phyloP scores from a whole-genome alignment of 2,329 filamentous ascomycete species.

The Phialocephala sp. region DNA sequence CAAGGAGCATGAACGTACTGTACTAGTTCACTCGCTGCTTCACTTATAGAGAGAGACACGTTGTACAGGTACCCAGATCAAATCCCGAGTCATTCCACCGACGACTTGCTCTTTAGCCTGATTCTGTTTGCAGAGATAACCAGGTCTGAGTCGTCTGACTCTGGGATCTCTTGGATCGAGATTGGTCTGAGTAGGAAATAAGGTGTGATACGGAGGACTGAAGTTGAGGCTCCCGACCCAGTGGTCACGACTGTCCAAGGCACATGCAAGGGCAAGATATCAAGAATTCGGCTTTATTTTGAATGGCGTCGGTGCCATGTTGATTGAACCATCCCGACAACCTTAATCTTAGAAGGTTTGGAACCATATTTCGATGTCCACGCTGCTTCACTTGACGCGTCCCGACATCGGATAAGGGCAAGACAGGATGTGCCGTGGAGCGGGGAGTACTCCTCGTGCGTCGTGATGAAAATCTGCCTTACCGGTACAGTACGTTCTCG shows the following conservation, averaged over 20 bases:
- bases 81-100: neutral
- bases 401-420: neutral
- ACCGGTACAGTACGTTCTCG: neutral
- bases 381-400: neutral
- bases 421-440: neutral
- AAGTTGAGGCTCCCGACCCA: neutral
- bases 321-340: constrained; percentile 1
- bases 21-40: neutral
- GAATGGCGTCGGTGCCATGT: neutral
- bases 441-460: no score
- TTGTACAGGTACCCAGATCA: neutral
- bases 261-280: neutral
- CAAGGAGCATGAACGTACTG: neutral
- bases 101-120: constrained; percentile 1
- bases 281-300: neutral
- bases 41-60: neutral
- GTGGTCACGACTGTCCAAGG: neutral
- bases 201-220: neutral
- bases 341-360: constrained; percentile 8
- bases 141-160: neutral
- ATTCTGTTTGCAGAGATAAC: neutral
- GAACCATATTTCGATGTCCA: neutral
- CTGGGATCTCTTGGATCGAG: neutral
- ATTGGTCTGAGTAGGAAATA: neutral
- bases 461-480: neutral